phyloP scores from a whole-genome alignment of 176 grass and related monocot genomes.

The Carex pumila region DNA sequence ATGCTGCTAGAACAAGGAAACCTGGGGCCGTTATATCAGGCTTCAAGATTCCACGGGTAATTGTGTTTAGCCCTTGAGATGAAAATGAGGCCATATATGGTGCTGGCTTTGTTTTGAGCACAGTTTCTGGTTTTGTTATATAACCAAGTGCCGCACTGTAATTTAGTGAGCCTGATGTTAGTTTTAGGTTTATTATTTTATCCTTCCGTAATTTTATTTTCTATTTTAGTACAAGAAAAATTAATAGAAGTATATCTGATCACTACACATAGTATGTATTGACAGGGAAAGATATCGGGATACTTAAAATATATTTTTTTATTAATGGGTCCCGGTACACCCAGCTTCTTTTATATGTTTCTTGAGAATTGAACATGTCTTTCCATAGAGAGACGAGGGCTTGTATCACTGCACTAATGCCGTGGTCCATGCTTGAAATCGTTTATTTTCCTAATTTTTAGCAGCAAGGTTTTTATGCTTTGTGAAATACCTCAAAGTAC shows the following conservation, averaged over 20 bases:
- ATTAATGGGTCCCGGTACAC: no score
- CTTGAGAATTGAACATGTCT: no score
- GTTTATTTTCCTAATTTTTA: no score
- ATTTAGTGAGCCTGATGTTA: not conserved
- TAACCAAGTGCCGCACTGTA: conserved; percentile 20
- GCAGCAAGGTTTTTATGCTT: not conserved
- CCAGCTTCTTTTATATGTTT: no score
- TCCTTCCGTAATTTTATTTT: not conserved
- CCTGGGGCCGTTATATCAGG: conserved; percentile 65
- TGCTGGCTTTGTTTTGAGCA: conserved; percentile 36
- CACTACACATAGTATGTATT: no score
- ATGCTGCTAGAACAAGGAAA: conserved; percentile 46
- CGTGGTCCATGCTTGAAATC: no score
- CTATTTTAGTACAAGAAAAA: no score
- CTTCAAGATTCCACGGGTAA: conserved; percentile 50
- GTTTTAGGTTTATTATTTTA: not conserved
- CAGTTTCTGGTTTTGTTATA: conserved; percentile 39
- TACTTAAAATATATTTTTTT: no score
- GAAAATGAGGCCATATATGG: conserved; percentile 60
- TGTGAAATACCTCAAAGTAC: not conserved
- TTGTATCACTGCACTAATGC: no score
- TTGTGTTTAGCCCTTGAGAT: conserved; percentile 47
- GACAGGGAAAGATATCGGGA: no score
- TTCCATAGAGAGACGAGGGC: no score
- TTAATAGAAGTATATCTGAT: no score